Evolutionary conservation across 1,284 basidiomycete genomes (phyloP), one percentile per base, ranked within the genome.

Genomic region (Hypsizygus ulmarius): DNA sequence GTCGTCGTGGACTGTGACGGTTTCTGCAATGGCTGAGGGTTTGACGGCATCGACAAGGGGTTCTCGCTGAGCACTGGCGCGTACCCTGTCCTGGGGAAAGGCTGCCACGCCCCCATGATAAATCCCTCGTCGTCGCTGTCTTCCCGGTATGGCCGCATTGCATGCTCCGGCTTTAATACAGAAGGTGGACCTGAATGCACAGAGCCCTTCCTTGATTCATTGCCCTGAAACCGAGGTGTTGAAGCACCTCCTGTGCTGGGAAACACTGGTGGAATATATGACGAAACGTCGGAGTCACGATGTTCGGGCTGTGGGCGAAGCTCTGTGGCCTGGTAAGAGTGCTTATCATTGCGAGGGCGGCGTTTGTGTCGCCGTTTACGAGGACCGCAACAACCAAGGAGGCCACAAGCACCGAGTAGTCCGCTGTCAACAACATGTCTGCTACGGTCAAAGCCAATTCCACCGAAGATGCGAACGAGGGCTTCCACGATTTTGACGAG

Each of bases 401-500:
- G 70, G 27, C 84, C 81, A 49, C 89, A 78, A 5, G 85, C 90
- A 19, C 93, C 93, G n/a, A 93, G 69, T 27, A 97, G 74, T 16
- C 93, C 93, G 40, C 83, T 86, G 58, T 95, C 91, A 32, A 89
- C 79, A 0, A 83, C 79, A 57, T 88, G 88, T 41, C 77, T 79
- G 43, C 87, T 90, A 56, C 85, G 82, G 65, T 96, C 90, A 64
- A 97, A 98, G 9, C 88, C 84, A 2, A 94, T 78, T 18, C 81
- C 74, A 16, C 89, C 87, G 45, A 85, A 63, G n/a, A 96, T 77
- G 19, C 95, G 89, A 32, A 93, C 75, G 14, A 83, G 43, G 3
- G 84, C 92, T 65, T 98, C 95, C 35, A 90, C 58, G 45, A 95
- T 60, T 71, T 99, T 99, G 67, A 87, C 81, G 29, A 89, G 39